Evolutionary conservation across 2,329 filamentous ascomycete genomes (phyloP).

Genomic region (Sclerotinia borealis): DNA sequence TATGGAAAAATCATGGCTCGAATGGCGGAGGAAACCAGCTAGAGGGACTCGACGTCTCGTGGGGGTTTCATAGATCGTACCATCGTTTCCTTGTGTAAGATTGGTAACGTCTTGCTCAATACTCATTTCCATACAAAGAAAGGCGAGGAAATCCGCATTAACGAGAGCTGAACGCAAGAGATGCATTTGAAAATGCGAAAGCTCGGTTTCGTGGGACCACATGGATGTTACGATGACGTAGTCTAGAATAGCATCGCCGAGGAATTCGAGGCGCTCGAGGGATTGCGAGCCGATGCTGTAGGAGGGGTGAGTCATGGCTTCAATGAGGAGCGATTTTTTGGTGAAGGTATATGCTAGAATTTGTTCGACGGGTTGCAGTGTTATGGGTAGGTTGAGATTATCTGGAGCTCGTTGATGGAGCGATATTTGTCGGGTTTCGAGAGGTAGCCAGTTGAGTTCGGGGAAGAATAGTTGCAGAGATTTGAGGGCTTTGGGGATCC

Average conservation of each 20-base stretch:
- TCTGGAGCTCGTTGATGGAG: slow-evolving; percentile 41
- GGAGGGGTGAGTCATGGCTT: slow-evolving; percentile 77
- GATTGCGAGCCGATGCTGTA: slow-evolving; percentile 41
- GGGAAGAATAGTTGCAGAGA: slow-evolving; percentile 64
- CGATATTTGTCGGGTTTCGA: slow-evolving; percentile 36
- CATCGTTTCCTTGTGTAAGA: neutral
- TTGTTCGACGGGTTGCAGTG: slow-evolving; percentile 47
- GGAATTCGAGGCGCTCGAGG: slow-evolving; percentile 75
- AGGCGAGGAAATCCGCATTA: slow-evolving; percentile 75
- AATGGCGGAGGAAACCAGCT: slow-evolving; percentile 65
- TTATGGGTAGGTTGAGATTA: slow-evolving; percentile 34
- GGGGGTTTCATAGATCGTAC: slow-evolving; percentile 6
- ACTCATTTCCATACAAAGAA: slow-evolving; percentile 58
- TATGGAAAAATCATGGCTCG: slow-evolving; percentile 41
- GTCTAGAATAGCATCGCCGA: slow-evolving; percentile 83
- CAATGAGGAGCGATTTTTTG: slow-evolving; percentile 62
- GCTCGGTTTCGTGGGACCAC: slow-evolving; percentile 38
- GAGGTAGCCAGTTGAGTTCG: slow-evolving; percentile 48
- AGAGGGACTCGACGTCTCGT: slow-evolving; percentile 34
- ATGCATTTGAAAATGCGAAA: slow-evolving; percentile 63
- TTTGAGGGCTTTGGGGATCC: slow-evolving; percentile 52
- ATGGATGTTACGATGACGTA: slow-evolving; percentile 62
- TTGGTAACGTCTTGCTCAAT: slow-evolving; percentile 33
- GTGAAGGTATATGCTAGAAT: slow-evolving; percentile 67
- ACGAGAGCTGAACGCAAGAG: slow-evolving; percentile 68